phyloP scores from a whole-genome alignment of 1,284 basidiomycete species.

The Sporisorium reilianum region DNA sequence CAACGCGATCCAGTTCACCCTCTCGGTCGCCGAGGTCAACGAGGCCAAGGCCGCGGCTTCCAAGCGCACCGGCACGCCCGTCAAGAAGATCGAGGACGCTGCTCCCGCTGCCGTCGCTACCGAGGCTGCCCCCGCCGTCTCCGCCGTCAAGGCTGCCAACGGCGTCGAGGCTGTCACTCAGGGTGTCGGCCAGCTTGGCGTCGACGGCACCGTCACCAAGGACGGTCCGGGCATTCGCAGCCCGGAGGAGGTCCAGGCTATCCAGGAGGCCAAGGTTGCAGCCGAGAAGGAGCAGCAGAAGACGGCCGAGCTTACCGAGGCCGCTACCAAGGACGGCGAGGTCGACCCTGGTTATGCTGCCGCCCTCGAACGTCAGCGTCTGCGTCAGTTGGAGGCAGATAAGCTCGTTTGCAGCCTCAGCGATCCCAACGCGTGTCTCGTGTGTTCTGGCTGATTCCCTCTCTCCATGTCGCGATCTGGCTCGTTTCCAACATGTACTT shows the following conservation, averaged over 20 bases:
- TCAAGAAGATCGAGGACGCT: conserved; percentile 23
- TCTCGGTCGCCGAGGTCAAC: conserved; percentile 82
- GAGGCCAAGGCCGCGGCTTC: conserved; percentile 74
- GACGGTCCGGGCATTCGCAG: conserved; percentile 59
- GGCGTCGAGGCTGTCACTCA: conserved; percentile 26
- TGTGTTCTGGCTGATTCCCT: conserved; percentile 61
- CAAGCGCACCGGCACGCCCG: conserved; percentile 42
- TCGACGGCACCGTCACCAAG: conserved; percentile 63
- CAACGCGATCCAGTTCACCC: conserved; percentile 97
- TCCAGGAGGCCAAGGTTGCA: conserved; percentile 72
- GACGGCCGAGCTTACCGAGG: conserved; percentile 28
- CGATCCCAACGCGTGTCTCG: conserved; percentile 48
- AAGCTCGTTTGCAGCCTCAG: conserved; percentile 32
- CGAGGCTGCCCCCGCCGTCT: conserved; percentile 16
- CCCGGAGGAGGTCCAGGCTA: conserved; percentile 40
- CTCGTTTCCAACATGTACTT: conserved; percentile 1
- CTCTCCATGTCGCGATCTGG: background rate
- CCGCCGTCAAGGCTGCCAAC: conserved; percentile 17
- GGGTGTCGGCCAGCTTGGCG: conserved; percentile 60
- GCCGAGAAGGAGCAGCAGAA: conserved; percentile 73
- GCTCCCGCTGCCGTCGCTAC: conserved; percentile 11
- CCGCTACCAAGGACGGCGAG: conserved; percentile 56
- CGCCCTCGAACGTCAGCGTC: conserved; percentile 79
- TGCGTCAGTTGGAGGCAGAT: conserved; percentile 83
- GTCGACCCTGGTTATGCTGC: conserved; percentile 84